A percentile compares a stretch with the other conserved stretches of the same genome.
Evolutionary conservation across 345 rosid genomes (phyloP).

Genomic region (Cardiospermum halicacabum): DNA sequence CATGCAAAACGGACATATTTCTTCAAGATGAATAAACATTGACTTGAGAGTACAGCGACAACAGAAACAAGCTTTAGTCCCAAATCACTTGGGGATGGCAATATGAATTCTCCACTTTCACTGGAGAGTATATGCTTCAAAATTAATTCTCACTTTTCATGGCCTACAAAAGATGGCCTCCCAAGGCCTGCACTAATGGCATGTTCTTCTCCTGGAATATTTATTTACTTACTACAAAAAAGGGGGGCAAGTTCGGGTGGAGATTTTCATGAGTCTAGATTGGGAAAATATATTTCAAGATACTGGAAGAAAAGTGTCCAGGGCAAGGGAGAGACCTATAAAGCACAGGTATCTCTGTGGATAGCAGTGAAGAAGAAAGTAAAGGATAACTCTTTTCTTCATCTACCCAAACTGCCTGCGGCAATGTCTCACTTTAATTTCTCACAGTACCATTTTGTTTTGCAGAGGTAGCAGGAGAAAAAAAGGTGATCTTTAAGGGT

Average conservation of each 20-base stretch:
- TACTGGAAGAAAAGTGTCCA: not conserved
- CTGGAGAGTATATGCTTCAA: too few relatives aligned
- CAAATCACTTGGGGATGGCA: too few relatives aligned
- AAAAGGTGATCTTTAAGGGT: not conserved
- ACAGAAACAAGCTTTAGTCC: too few relatives aligned
- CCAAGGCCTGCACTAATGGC: not conserved
- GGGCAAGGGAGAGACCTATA: not conserved
- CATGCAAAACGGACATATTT: not conserved
- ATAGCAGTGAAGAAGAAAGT: not conserved
- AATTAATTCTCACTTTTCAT: too few relatives aligned
- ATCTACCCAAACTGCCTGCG: not conserved
- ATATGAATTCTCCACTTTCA: too few relatives aligned
- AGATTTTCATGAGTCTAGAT: not conserved
- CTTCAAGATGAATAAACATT: not conserved
- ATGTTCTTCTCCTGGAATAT: not conserved
- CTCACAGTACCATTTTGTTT: not conserved
- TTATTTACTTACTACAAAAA: not conserved
- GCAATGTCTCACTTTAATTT: not conserved
- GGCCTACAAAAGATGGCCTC: too few relatives aligned
- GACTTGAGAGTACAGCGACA: not conserved
- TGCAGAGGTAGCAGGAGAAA: not conserved
- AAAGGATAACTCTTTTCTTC: not conserved
- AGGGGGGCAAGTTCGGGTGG: not conserved
- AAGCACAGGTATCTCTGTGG: not conserved
- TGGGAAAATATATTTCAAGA: not conserved